phyloP scores from a whole-genome alignment of 73 alveolate genomes.

The Tetrahymena malaccensis region DNA sequence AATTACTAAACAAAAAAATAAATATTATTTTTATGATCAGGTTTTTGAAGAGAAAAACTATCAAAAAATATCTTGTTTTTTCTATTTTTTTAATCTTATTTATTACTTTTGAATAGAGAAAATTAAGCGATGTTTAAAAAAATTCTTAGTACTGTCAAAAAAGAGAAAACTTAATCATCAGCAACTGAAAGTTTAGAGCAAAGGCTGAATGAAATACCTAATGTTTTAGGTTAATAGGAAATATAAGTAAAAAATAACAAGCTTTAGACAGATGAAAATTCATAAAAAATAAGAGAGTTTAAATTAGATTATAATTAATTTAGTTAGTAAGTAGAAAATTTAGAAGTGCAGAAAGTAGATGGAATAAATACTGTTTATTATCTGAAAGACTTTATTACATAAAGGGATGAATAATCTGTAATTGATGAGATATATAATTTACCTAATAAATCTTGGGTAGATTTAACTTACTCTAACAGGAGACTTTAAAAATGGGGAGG shows the following conservation, averaged over 20 bases:
- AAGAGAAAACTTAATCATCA: background rate
- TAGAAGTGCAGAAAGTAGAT: background rate
- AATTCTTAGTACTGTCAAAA: background rate
- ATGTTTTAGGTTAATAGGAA: background rate
- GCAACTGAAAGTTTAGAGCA: background rate
- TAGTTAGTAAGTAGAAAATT: background rate
- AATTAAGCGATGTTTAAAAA: background rate
- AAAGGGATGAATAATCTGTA: background rate
- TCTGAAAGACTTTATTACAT: background rate
- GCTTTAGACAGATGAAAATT: background rate
- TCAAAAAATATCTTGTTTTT: background rate
- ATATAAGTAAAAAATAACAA: background rate
- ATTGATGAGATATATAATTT: background rate
- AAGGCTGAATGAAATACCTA: background rate
- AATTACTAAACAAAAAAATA: too few relatives aligned
- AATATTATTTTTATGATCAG: background rate
- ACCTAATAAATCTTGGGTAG: background rate
- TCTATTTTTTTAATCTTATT: background rate
- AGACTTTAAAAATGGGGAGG: constrained; percentile 18
- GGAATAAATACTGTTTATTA: background rate
- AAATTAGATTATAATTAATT: background rate
- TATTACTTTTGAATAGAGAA: too few relatives aligned
- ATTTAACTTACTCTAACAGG: background rate
- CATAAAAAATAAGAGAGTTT: background rate
- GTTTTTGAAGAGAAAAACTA: background rate